Base-by-base conservation (phyloP, 106 monocot species). In the Hemerocallis citrina region DNA sequence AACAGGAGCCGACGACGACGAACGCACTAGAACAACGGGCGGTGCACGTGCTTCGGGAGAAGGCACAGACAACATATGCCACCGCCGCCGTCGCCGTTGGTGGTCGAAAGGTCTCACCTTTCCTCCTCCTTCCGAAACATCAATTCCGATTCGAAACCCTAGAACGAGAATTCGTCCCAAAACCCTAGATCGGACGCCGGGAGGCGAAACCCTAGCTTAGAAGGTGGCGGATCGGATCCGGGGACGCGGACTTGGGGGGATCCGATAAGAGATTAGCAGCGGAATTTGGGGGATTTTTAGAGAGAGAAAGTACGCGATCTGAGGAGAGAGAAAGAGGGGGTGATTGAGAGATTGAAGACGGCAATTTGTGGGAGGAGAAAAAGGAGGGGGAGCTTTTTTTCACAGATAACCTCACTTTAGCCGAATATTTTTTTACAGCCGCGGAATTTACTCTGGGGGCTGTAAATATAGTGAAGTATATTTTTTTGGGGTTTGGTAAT, bases 51-150 rank as follows among this genome's bases (percentile, higher is more conserved):
- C 62, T 59, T 43, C 81, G 57, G 71, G 59, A 56, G 77, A 55
- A 68, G 75, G 75, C 52, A 70, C 77, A 47, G 80, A 52, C 81
- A 75, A 79, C 89, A 89, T 89, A 81, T 62, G 61, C 41, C 44
- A 43, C 61, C 44, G n/a, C 61, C 61, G 40, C 61, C 61, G 24
- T 19, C 34, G 42, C 61, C 61, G n/a, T n/a, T n/a, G n/a, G n/a
- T n/a, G n/a, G n/a, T n/a, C n/a, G n/a, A n/a, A n/a, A 44, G 14
- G 15, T 43, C 44, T 42, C 41, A 62, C 44, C 27, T 28, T 28
- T 43, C 24, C 61, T 44, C 43, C 43, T 31, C 21, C 61, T 44
- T n/a, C 30, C 4, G 37, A 25, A 62, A 27, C 61, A 62, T 62
- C 43, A 62, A 62, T 59, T 57, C 35, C 31, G 36, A 17, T 20